phyloP scores from a whole-genome alignment of 441 rosid genomes.

The Brassica balearica region DNA sequence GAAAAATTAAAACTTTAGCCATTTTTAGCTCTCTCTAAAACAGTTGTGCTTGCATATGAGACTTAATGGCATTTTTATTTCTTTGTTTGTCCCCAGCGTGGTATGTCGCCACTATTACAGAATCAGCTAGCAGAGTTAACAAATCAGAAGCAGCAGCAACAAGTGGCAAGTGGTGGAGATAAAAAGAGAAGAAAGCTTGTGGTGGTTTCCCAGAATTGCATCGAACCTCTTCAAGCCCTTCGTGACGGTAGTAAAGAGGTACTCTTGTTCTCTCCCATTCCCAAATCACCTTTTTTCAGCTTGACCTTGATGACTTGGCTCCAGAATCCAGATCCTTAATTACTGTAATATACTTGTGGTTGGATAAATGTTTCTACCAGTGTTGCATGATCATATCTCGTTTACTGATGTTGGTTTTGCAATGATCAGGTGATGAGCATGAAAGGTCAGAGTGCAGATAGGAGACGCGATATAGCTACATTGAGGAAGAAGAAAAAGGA shows the following conservation, averaged over 20 bases:
- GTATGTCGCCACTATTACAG: conserved; percentile 76
- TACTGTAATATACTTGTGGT: background rate
- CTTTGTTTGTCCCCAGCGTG: conserved; percentile 58
- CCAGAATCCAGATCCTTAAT: background rate
- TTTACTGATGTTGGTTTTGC: conserved; percentile 12
- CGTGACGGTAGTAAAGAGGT: conserved; percentile 80
- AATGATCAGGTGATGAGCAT: conserved; percentile 59
- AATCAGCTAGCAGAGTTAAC: conserved; percentile 77
- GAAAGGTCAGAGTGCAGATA: conserved; percentile 62
- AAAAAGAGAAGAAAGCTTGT: conserved; percentile 68
- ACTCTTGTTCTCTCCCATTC: background rate
- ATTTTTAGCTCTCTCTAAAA: too few relatives aligned
- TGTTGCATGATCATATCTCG: background rate
- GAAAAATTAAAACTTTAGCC: too few relatives aligned
- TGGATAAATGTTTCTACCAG: background rate
- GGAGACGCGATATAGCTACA: conserved; percentile 54
- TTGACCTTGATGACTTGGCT: conserved; percentile 16
- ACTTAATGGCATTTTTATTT: background rate
- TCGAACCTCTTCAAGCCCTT: conserved; percentile 95
- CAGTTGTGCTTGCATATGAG: background rate
- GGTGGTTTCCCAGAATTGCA: conserved; percentile 81
- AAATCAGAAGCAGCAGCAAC: conserved; percentile 49
- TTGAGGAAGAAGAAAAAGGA: conserved; percentile 75
- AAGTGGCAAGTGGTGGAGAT: conserved; percentile 44
- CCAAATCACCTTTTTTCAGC: background rate